These are phyloP conservation scores for Scenedesmus sp. DNA, from an alignment of 163 green algal genomes.

Conservation along the genomic window DNA sequence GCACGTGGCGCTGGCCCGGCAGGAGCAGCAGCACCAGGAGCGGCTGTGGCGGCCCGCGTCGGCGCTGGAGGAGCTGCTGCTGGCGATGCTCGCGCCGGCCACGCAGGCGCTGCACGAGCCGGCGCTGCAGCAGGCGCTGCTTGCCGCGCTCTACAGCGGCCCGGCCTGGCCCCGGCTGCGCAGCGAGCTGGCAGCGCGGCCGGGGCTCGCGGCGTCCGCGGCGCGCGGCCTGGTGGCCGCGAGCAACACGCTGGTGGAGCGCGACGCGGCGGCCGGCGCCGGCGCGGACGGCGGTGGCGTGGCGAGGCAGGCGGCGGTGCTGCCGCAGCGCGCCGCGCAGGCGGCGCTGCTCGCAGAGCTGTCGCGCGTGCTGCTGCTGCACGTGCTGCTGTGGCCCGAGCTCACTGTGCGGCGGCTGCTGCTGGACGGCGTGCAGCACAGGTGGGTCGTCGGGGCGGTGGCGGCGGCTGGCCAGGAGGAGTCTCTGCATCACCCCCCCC, in stretches of 20 bases:
- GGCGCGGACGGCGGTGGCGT: not conserved
- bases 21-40: conserved; percentile 5
- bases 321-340: conserved; percentile 21
- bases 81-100: not conserved
- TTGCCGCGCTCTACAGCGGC: not conserved
- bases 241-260: conserved; percentile 25
- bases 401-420: conserved; percentile 10
- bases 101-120: conserved; percentile 1
- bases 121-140: conserved; percentile 30
- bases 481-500: too few relatives aligned
- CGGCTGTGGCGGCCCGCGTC: not conserved
- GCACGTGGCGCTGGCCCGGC: not conserved
- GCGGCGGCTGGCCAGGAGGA: not conserved
- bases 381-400: conserved; percentile 13
- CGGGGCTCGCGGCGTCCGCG: conserved; percentile 12
- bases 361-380: conserved; percentile 1
- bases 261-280: not conserved
- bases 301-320: conserved; percentile 11
- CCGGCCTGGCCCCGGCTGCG: not conserved
- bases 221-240: conserved; percentile 11
- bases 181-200: not conserved
- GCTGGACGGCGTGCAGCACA: conserved; percentile 24
- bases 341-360: conserved; percentile 17
- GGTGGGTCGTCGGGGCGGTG: not conserved
- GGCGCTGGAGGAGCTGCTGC: conserved; percentile 11